These are phyloP conservation scores for Echeveria elegans DNA, from an alignment of 164 flowering plant species.

Conservation along the genomic window DNA sequence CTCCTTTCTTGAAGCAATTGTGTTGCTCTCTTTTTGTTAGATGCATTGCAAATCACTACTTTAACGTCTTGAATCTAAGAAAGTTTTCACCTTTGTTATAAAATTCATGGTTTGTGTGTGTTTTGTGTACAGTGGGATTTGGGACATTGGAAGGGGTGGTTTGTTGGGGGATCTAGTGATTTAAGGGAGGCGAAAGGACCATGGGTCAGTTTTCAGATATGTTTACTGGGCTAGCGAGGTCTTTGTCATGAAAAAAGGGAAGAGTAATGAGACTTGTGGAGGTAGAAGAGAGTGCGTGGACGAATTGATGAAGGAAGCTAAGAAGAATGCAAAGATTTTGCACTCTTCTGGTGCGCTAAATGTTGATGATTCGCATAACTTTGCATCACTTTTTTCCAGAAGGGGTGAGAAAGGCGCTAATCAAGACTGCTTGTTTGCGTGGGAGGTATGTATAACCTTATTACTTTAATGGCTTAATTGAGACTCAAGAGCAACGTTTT, in stretches of 20 bases:
- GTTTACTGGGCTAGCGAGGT: slow-evolving; percentile 55
- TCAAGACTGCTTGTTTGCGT: slow-evolving; percentile 81
- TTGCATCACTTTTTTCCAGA: slow-evolving; percentile 51
- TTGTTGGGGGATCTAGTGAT: background rate
- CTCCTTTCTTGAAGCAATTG: background rate
- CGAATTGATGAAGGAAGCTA: slow-evolving; percentile 61
- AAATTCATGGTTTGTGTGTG: background rate
- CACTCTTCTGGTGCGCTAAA: slow-evolving; percentile 45
- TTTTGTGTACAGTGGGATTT: background rate
- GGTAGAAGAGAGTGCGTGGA: slow-evolving; percentile 52
- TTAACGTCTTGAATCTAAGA: background rate
- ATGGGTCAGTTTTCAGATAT: slow-evolving; percentile 69
- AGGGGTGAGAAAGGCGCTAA: slow-evolving; percentile 79
- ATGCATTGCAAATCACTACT: background rate
- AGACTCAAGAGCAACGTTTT: background rate
- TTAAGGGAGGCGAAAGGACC: slow-evolving; percentile 12
- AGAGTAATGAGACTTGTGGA: slow-evolving; percentile 26
- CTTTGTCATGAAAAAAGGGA: slow-evolving; percentile 39
- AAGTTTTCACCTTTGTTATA: background rate
- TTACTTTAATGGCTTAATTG: too few species aligned
- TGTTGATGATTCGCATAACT: slow-evolving; percentile 48
- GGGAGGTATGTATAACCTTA: slow-evolving; percentile 59
- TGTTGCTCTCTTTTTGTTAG: background rate
- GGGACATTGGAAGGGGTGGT: background rate
- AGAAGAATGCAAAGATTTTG: slow-evolving; percentile 62